Conservation (phyloP, 2,329 filamentous ascomycete genomes). For the Phialophora tarda region DNA sequence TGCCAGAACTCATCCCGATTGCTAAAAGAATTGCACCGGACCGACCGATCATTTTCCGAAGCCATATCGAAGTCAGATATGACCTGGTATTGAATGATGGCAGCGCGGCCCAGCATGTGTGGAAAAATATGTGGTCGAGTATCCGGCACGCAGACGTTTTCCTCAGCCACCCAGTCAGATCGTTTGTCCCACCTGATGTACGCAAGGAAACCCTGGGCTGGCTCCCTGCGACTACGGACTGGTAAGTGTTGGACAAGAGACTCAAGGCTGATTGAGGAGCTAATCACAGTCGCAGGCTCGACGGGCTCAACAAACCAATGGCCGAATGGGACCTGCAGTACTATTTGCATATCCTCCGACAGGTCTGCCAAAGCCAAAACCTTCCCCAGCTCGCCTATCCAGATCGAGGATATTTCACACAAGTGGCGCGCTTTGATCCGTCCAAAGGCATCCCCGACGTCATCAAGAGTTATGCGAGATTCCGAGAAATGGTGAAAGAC, state of each 20-base stretch:
- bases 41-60: constrained; percentile 79
- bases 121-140: constrained; percentile 75
- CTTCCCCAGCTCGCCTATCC: constrained; percentile 58
- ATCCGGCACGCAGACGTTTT: constrained; percentile 76
- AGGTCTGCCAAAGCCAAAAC: constrained; percentile 63
- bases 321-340: constrained; percentile 72
- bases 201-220: constrained; percentile 71
- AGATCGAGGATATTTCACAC: constrained; percentile 74
- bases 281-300: constrained; percentile 58
- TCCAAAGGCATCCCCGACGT: constrained; percentile 82
- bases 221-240: constrained; percentile 81
- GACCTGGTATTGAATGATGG: constrained; percentile 69
- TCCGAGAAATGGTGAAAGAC: constrained; percentile 65
- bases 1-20: constrained; percentile 77
- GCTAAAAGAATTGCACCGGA: constrained; percentile 73
- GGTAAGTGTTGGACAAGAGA: constrained; percentile 51
- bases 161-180: constrained; percentile 78
- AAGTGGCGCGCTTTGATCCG: constrained; percentile 82
- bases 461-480: constrained; percentile 75
- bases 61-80: constrained; percentile 80
- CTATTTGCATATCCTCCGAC: constrained; percentile 76
- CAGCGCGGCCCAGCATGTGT: constrained; percentile 73
- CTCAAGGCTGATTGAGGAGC: not conserved
- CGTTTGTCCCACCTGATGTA: constrained; percentile 74
- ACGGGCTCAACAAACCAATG: constrained; percentile 79